These are phyloP conservation scores for Mucor circinelloides DNA, from an alignment of 371 early-diverging fungal species.

Conservation along the genomic window DNA sequence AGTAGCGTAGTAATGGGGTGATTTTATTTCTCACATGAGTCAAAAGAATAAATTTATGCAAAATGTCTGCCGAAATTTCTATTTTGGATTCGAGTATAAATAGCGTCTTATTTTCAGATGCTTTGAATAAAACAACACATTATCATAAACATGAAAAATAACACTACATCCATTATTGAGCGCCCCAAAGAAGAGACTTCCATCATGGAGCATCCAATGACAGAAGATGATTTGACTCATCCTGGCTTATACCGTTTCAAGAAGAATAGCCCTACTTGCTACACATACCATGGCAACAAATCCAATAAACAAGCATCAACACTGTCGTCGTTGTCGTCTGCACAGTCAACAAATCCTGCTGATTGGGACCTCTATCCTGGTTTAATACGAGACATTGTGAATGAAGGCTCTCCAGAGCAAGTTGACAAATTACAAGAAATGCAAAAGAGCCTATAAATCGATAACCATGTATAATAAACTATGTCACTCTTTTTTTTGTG, in stretches of 20 bases:
- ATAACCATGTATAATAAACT: neutral
- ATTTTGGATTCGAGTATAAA: neutral
- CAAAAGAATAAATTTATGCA: neutral
- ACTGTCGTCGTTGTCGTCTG: too few relatives aligned
- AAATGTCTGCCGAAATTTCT: neutral
- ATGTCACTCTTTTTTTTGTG: too few relatives aligned
- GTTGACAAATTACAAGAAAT: constrained; percentile 43
- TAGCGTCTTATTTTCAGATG: neutral
- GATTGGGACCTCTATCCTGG: constrained; percentile 53
- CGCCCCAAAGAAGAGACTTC: constrained; percentile 16
- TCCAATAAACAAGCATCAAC: neutral
- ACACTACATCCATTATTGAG: neutral
- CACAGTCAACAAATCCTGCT: neutral
- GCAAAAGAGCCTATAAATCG: constrained; percentile 17
- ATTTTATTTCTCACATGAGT: neutral
- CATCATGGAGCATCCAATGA: constrained; percentile 22
- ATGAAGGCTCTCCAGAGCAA: constrained; percentile 45
- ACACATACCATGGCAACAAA: constrained; percentile 1
- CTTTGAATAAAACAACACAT: neutral
- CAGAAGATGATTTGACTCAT: constrained; percentile 30
- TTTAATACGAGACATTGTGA: constrained; percentile 47
- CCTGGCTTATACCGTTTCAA: constrained; percentile 28
- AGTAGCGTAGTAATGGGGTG: neutral
- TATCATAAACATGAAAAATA: neutral
- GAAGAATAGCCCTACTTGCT: constrained; percentile 16